Evolutionary conservation across 2,329 filamentous ascomycete species (phyloP), one percentile per base, ranked within the genome.

Genomic region (Thyridium curvatum): DNA sequence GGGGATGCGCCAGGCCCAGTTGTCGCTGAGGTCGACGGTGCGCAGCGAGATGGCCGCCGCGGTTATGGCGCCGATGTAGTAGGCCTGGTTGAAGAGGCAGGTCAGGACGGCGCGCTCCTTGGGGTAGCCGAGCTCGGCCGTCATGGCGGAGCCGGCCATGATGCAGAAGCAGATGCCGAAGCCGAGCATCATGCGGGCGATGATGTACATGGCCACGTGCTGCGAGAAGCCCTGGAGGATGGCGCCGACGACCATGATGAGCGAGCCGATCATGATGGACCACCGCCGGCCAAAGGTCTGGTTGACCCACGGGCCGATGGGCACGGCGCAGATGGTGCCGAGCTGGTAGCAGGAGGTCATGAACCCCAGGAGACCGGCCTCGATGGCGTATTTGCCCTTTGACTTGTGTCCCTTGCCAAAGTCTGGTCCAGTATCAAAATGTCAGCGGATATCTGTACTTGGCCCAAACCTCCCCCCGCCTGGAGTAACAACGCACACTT

Each of bases 1-100:
- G 0, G 74, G 75, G 43, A 79, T 77, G 14, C 75, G 59, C 74
- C 74, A 78, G 41, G 69, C 55, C 3, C 69, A 71, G 6, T 26
- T 26, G 21, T 26, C 21, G 21, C 6, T 6, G 21, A 26, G 21
- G 21, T 26, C 21, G 21, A 26, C 21, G 21, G 21, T 26, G 21
- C 21, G 21, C 21, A 26, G 21, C 6, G 21, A 26, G 21, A 26
- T 26, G 21, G 21, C 21, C 6, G 21, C 21, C 6, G 21, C 21
- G 21, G 21, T 26, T 6, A 26, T 26, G 21, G 21, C 21, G 21
- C 21, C 21, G 21, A 26, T 26, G 21, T 26, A 26, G 21, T 26
- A 26, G 21, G 21, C 21, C 21, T 38, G 35, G 21, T 42, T 42
- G 40, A 37, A 48, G 10, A 40, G 36, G 5, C 39, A 37, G 15